Conservation (phyloP, 768 basidiomycete species). For the Suillus fuscotomentosus region DNA sequence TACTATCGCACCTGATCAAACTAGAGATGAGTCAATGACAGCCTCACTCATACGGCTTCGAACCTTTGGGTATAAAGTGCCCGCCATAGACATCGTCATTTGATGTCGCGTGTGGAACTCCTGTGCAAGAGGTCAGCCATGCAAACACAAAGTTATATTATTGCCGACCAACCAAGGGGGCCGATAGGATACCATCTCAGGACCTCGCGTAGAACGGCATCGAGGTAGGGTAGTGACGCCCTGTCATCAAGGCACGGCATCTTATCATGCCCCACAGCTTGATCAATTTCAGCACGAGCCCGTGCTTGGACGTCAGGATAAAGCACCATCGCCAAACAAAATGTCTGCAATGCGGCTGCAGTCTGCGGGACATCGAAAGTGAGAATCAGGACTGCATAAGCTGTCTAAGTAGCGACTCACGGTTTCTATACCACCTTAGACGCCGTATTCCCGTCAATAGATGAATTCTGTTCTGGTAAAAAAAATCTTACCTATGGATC, state of each 20-base stretch:
- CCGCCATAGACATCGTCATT: constrained; percentile 19
- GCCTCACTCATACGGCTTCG: constrained; percentile 16
- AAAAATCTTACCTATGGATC: neutral
- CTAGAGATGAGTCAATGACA: neutral
- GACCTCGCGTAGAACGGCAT: constrained; percentile 20
- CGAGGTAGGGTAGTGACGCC: constrained; percentile 20
- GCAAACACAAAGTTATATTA: neutral
- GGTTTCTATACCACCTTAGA: neutral
- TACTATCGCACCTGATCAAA: neutral
- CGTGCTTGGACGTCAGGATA: constrained; percentile 26
- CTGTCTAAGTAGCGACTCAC: neutral
- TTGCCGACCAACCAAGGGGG: constrained; percentile 17
- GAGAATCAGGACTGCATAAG: neutral
- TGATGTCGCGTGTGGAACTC: constrained; percentile 20
- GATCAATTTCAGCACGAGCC: constrained; percentile 30
- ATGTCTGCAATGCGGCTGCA: constrained; percentile 9
- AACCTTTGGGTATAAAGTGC: constrained; percentile 50
- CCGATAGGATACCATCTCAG: constrained; percentile 22
- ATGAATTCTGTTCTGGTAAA: neutral
- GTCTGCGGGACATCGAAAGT: neutral
- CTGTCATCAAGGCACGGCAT: constrained; percentile 11
- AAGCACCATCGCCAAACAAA: constrained; percentile 27
- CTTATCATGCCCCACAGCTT: constrained; percentile 11
- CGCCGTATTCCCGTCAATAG: neutral
- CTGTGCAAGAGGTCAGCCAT: constrained; percentile 2